phyloP scores from a whole-genome alignment of 768 basidiomycete genomes.

The Russula compacta region DNA sequence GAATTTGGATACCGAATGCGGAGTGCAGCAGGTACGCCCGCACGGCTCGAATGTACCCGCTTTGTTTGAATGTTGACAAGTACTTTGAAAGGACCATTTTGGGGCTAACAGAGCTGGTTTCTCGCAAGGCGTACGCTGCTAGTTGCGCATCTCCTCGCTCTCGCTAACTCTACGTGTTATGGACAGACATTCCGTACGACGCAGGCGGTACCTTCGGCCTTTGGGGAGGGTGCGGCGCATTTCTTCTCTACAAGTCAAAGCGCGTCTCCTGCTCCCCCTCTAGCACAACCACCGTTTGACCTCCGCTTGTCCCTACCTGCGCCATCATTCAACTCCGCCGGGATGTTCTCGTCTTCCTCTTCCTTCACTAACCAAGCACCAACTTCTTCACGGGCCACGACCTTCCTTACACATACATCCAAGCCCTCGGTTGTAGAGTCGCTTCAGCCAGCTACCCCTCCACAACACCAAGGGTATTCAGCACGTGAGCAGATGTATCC shows the following conservation, averaged over 20 bases:
- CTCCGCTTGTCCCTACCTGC: slow-evolving; percentile 41
- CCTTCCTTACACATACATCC: slow-evolving; percentile 41
- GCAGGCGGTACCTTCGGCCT: slow-evolving; percentile 28
- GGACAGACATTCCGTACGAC: slow-evolving; percentile 12
- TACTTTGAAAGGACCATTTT: slow-evolving; percentile 53
- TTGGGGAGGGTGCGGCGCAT: slow-evolving; percentile 57
- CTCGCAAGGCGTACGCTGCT: slow-evolving; percentile 47
- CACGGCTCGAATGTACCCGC: background rate
- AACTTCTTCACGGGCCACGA: slow-evolving; percentile 48
- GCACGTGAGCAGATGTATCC: background rate
- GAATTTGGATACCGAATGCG: slow-evolving; percentile 69
- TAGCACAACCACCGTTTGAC: slow-evolving; percentile 44
- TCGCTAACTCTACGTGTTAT: background rate
- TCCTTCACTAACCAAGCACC: slow-evolving; percentile 20
- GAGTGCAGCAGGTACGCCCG: slow-evolving; percentile 59
- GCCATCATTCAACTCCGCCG: background rate
- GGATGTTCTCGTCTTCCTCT: slow-evolving; percentile 19
- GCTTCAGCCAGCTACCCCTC: background rate
- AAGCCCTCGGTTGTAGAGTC: background rate
- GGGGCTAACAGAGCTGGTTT: slow-evolving; percentile 49
- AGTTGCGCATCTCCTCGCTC: background rate
- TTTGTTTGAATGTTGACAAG: background rate
- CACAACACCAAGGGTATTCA: background rate
- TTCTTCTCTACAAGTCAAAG: slow-evolving; percentile 44
- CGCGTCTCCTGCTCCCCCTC: slow-evolving; percentile 29